Evolutionary conservation across 1,284 basidiomycete genomes (phyloP).

Genomic region (Ceratobasidium sp.): DNA sequence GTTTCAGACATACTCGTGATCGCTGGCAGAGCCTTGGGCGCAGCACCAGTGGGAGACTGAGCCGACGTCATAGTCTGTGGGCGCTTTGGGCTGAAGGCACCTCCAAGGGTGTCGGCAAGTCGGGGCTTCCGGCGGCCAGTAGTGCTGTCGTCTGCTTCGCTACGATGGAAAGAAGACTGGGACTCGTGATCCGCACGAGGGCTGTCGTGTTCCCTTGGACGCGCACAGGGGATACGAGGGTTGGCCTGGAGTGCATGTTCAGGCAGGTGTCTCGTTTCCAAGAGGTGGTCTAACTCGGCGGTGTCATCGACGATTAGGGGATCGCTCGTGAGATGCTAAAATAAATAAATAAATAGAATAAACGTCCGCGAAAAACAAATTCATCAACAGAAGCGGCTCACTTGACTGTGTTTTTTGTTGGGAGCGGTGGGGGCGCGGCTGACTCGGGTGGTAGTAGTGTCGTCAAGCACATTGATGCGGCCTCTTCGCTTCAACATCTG

Average conservation of each 20-base stretch:
- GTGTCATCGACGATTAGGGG: constrained; percentile 72
- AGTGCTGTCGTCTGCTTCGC: constrained; percentile 50
- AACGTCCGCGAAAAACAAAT: constrained; percentile 24
- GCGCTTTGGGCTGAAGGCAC: constrained; percentile 64
- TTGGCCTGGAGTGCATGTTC: constrained; percentile 63
- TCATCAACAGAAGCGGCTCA: constrained; percentile 57
- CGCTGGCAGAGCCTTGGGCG: constrained; percentile 14
- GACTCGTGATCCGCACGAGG: constrained; percentile 48
- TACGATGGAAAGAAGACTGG: constrained; percentile 45
- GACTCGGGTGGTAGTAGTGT: constrained; percentile 36
- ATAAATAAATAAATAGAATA: constrained; percentile 21
- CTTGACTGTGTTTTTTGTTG: constrained; percentile 65
- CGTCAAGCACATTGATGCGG: constrained; percentile 51
- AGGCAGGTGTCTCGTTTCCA: constrained; percentile 67
- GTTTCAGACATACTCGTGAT: constrained; percentile 35
- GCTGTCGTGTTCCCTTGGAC: constrained; percentile 46
- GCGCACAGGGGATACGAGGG: constrained; percentile 62
- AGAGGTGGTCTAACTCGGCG: constrained; percentile 72
- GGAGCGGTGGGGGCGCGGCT: constrained; percentile 20
- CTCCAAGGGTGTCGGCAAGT: constrained; percentile 74
- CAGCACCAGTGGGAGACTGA: constrained; percentile 50
- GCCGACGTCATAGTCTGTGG: constrained; percentile 63
- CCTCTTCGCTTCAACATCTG: constrained; percentile 60
- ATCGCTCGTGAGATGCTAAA: constrained; percentile 63
- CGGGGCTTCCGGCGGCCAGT: constrained; percentile 65